Base-by-base conservation (phyloP, 225 moss, liverwort and hornwort species). In the Bryoerythrophyllum caledonicum region DNA sequence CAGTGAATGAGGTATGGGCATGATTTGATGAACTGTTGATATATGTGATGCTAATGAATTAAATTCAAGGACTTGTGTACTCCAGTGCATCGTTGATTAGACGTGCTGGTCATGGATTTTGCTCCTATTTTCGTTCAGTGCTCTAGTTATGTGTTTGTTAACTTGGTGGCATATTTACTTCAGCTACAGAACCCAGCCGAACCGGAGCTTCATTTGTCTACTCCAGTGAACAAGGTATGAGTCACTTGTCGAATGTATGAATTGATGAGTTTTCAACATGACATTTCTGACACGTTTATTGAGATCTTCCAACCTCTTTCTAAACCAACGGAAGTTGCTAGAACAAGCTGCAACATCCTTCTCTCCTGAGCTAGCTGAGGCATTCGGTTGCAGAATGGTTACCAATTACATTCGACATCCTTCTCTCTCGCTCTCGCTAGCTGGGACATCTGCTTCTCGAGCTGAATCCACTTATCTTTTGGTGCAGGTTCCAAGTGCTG, bases 201-300 rank as follows among this genome's bases (percentile, higher is more conserved):
- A 71, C 20, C 57, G 44, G 71, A 71, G 44, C 60, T 4, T 8
- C 30, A 8, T 43, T n/a, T 44, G 28, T n/a, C 28, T 27, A 8
- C 43, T 71, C 17, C 25, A 44, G 43, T 28, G 43, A 43, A 71
- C 43, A 43, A 60, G 71, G 71, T 71, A 71, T 30, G 59, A 60
- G 58, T 19, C 25, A 10, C 8, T 59, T 59, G 71, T 58, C 17
- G 16, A 59, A 19, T 4, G 27, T 28, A 43, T 20, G 43, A 27
- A 20, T 40, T 28, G 7, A 8, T 59, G 40, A 70, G 38, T 38
- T 38, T 38, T 10, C 10, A 38, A 38, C 38, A 38, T 8, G 38
- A 38, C 38, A 10, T 8, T 38, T 38, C 8, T 38, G 38, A 9
- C 38, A 38, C 8, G 1, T 9, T 10, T 9, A 1, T 38, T 8